These are phyloP conservation scores for Cerioporus squamosus DNA, from an alignment of 1,284 basidiomycete genomes.

Conservation along the genomic window DNA sequence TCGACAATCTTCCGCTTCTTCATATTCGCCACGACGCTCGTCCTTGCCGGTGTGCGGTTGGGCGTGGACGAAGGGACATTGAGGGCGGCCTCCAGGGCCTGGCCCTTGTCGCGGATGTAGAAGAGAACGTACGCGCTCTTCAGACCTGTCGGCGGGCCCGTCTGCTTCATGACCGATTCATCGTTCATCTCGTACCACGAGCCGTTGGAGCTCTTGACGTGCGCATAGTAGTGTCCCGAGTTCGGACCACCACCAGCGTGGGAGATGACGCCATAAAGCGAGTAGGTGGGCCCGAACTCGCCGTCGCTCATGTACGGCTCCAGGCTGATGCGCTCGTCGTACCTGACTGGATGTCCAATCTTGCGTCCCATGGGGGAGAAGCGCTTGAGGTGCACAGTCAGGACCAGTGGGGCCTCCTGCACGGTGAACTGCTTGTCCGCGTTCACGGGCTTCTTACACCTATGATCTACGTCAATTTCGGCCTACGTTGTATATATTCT, in stretches of 20 bases:
- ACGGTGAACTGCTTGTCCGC: slow-evolving; percentile 91
- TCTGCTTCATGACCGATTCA: slow-evolving; percentile 63
- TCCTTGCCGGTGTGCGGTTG: slow-evolving; percentile 33
- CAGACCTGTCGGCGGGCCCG: slow-evolving; percentile 56
- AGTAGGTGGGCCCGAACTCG: slow-evolving; percentile 79
- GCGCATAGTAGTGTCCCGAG: slow-evolving; percentile 95
- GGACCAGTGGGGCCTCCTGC: slow-evolving; percentile 85
- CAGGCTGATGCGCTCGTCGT: slow-evolving; percentile 80
- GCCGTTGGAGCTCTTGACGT: slow-evolving; percentile 75
- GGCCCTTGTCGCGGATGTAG: slow-evolving; percentile 83
- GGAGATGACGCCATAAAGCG: slow-evolving; percentile 90
- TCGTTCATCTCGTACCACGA: slow-evolving; percentile 96
- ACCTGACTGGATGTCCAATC: slow-evolving; percentile 78
- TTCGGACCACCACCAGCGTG: slow-evolving; percentile 94
- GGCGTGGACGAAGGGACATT: slow-evolving; percentile 9
- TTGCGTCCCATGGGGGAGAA: slow-evolving; percentile 93
- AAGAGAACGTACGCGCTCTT: slow-evolving; percentile 94
- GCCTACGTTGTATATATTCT: not conserved
- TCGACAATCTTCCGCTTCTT: slow-evolving; percentile 60
- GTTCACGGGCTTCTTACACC: slow-evolving; percentile 87
- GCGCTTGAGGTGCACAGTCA: slow-evolving; percentile 97
- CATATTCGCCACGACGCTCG: slow-evolving; percentile 57
- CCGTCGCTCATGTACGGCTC: slow-evolving; percentile 85
- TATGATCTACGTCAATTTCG: slow-evolving; percentile 36
- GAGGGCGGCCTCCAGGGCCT: slow-evolving; percentile 67